phyloP scores from a whole-genome alignment of 2,329 filamentous ascomycete genomes.

The Microsporum ferrugineum region DNA sequence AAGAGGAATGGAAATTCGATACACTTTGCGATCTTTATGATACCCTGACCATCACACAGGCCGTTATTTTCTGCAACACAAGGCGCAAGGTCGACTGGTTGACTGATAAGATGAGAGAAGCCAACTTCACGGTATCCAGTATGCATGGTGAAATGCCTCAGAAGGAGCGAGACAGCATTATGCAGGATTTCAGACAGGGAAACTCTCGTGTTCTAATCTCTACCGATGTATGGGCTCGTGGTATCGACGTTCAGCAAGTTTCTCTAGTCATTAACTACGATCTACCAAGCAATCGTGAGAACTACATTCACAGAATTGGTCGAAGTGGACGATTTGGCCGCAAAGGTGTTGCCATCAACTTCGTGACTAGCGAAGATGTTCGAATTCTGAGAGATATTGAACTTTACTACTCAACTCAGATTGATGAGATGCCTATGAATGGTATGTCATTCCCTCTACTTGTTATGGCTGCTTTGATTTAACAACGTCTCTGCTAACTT shows the following conservation, averaged over 20 bases:
- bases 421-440: conserved; percentile 99
- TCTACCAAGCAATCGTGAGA: conserved; percentile 93
- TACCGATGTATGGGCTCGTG: conserved; percentile 94
- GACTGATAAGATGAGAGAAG: conserved; percentile 97
- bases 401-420: conserved; percentile 90
- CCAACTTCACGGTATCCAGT: conserved; percentile 94
- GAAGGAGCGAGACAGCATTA: conserved; percentile 95
- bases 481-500: background rate
- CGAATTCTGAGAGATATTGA: conserved; percentile 96
- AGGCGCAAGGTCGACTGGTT: conserved; percentile 99
- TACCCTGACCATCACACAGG: conserved; percentile 98
- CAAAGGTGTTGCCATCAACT: conserved; percentile 99
- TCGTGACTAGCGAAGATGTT: conserved; percentile 95
- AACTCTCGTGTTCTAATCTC: conserved; percentile 94
- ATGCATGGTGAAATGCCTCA: conserved; percentile 99
- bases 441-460: conserved; percentile 40
- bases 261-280: conserved; percentile 99
- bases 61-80: conserved; percentile 99
- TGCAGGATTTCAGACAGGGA: conserved; percentile 96
- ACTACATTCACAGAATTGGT: conserved; percentile 98
- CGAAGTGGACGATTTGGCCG: conserved; percentile 89
- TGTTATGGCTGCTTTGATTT: background rate
- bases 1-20: conserved; percentile 99
- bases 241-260: conserved; percentile 98
- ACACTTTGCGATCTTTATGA: conserved; percentile 98